Base-by-base conservation (phyloP, 1,284 basidiomycete species). In the Heliocybe sulcata region DNA sequence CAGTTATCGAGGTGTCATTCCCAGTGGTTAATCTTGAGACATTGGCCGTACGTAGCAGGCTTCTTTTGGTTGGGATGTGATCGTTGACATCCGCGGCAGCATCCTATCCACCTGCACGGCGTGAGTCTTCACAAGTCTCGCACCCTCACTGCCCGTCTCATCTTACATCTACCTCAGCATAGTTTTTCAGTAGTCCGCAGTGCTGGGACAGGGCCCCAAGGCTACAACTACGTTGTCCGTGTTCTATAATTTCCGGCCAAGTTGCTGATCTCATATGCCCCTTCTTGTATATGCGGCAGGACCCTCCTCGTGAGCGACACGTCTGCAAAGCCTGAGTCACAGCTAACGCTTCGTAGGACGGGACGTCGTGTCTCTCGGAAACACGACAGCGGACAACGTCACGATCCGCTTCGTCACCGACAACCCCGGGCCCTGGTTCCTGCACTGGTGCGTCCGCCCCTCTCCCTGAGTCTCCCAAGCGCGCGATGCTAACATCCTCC, bases 351-450 rank as follows among this genome's bases (percentile, higher is more conserved):
- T 4, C 4, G 29, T 12, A 31, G 29, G 29, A 19, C 61, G 67
- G 26, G 67, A 68, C 57, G 59, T 60, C 20, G 63, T 64, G 9
- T 55, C 54, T 58, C 65, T 66, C 57, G 67, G 67, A 19, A 45
- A 45, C 23, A 53, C 56, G 22, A 48, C 58, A 1, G 67, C 60
- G 1, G 67, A 70, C 55, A 72, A 72, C 26, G 72, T 74, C 16
- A 76, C 73, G 3, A 71, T 79, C 51, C 74, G 77, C 38, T 79
- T 78, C 58, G 54, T 54, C 6, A 49, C 47, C 27, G 66, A 78
- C 54, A 79, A 79, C 51, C 60, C 73, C 3, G 77, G 77, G 4
- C 75, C 77, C 8, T 77, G 77, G 76, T 70, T 77, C 64, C 58
- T 77, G 47, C 76, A 76, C 55, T 77, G 76, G 52, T 53, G 20